Conservation (phyloP, 768 basidiomycete species). For the Tulasnella sp. region DNA sequence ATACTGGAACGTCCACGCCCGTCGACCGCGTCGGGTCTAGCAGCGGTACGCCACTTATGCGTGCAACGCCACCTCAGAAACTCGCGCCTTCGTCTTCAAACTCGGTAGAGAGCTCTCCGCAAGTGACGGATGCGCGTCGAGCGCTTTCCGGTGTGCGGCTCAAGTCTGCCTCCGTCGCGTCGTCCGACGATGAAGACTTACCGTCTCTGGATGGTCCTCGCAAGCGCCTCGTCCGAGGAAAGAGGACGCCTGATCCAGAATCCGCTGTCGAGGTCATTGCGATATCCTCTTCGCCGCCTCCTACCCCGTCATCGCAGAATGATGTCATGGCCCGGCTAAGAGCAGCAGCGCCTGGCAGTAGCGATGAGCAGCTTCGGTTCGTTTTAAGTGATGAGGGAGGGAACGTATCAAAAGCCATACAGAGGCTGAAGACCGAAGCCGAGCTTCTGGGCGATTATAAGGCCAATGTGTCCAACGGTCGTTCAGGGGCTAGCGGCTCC, state of each 20-base stretch:
- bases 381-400: background rate
- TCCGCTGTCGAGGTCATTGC: background rate
- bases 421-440: background rate
- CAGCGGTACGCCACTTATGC: constrained; percentile 31
- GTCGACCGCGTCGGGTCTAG: constrained; percentile 44
- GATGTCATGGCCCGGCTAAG: background rate
- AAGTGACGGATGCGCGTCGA: constrained; percentile 57
- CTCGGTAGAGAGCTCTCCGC: constrained; percentile 52
- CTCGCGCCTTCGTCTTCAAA: constrained; percentile 48
- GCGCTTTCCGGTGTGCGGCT: constrained; percentile 50
- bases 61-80: constrained; percentile 45
- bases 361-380: constrained; percentile 16
- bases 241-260: constrained; percentile 1
- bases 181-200: constrained; percentile 30
- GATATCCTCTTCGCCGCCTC: constrained; percentile 27
- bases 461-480: background rate
- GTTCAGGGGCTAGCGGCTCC: constrained; percentile 1
- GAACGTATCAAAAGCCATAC: background rate
- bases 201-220: constrained; percentile 23
- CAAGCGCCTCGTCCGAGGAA: constrained; percentile 13
- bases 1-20: constrained; percentile 47
- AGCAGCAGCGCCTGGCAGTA: background rate
- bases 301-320: background rate
- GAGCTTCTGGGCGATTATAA: constrained; percentile 10
- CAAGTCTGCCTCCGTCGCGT: constrained; percentile 58